A percentile compares a stretch with the other conserved stretches of the same genome.
Evolutionary conservation across 164 flowering plant species (phyloP).

Genomic region (Magnolia kwangsiensis): DNA sequence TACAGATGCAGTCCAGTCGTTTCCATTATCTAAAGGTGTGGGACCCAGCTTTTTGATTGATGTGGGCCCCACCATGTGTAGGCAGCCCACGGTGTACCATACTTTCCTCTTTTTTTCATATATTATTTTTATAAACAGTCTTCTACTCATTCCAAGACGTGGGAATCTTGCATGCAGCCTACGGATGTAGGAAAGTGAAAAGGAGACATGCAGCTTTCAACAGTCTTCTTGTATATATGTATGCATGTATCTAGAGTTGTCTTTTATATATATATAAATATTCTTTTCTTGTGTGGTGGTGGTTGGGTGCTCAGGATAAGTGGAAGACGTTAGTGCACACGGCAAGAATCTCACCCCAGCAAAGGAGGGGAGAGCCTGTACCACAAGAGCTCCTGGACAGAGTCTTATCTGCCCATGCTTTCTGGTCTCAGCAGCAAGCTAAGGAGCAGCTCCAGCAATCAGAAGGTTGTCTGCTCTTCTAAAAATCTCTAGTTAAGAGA

Average conservation of each 20-base stretch:
- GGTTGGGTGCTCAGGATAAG: constrained; percentile 60
- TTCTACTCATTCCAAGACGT: too few relatives aligned
- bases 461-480: constrained; percentile 24
- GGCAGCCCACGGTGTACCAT: too few relatives aligned
- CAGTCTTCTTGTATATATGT: not conserved
- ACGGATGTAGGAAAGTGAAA: not conserved
- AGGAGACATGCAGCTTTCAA: not conserved
- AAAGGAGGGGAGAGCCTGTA: constrained; percentile 93
- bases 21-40: too few relatives aligned
- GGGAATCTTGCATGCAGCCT: not conserved
- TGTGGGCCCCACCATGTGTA: too few relatives aligned
- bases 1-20: too few relatives aligned
- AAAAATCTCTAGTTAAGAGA: constrained; percentile 3
- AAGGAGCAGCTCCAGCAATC: constrained; percentile 52
- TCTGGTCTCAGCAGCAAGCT: constrained; percentile 83
- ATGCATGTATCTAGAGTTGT: not conserved
- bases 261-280: not conserved
- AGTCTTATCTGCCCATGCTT: constrained; percentile 74
- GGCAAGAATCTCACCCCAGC: constrained; percentile 86
- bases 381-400: constrained; percentile 92
- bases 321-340: constrained; percentile 99
- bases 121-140: too few relatives aligned
- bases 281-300: not conserved
- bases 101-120: too few relatives aligned
- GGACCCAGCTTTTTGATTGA: too few relatives aligned